A percentile compares a stretch with the other conserved stretches of the same genome.
phyloP scores from a whole-genome alignment of 345 rosid genomes.

The Dovyalis caffra region DNA sequence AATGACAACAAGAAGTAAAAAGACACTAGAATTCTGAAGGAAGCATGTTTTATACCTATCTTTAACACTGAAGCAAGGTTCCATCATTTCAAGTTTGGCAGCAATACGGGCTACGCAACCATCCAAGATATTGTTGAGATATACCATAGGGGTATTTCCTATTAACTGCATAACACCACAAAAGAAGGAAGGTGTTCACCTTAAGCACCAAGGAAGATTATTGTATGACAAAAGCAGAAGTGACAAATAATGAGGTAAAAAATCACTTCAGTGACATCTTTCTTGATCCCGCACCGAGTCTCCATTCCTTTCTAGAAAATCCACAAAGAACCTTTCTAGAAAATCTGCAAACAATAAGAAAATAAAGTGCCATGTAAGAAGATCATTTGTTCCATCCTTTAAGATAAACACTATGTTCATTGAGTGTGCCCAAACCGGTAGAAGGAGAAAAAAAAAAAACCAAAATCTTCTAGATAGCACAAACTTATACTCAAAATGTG shows the following conservation, averaged over 20 bases:
- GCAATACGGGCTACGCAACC: conserved; percentile 79
- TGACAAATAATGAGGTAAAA: not conserved
- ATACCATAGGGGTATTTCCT: too few species aligned
- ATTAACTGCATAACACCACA: conserved; percentile 43
- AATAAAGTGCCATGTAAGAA: too few species aligned
- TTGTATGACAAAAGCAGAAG: not conserved
- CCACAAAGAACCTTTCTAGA: too few species aligned
- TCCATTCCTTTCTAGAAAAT: conserved; percentile 15
- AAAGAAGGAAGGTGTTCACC: not conserved
- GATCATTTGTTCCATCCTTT: too few species aligned
- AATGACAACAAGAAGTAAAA: not conserved
- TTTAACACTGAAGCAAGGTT: conserved; percentile 78
- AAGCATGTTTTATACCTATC: conserved; percentile 48
- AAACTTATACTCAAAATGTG: too few species aligned
- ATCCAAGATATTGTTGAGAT: conserved; percentile 63
- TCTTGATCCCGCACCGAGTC: conserved; percentile 8
- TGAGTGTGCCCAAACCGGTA: not conserved
- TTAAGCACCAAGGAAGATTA: too few species aligned
- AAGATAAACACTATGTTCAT: not conserved
- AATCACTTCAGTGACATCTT: conserved; percentile 17
- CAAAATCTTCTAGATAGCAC: too few species aligned
- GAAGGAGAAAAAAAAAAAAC: not conserved
- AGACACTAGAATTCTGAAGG: not conserved
- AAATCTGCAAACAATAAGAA: too few species aligned
- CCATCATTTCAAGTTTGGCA: conserved; percentile 82